A percentile compares a stretch with the other conserved stretches of the same genome.
These are phyloP conservation scores for Debaryomyces udenii DNA, from an alignment of 1,139 yeast genomes.

Conservation along the genomic window DNA sequence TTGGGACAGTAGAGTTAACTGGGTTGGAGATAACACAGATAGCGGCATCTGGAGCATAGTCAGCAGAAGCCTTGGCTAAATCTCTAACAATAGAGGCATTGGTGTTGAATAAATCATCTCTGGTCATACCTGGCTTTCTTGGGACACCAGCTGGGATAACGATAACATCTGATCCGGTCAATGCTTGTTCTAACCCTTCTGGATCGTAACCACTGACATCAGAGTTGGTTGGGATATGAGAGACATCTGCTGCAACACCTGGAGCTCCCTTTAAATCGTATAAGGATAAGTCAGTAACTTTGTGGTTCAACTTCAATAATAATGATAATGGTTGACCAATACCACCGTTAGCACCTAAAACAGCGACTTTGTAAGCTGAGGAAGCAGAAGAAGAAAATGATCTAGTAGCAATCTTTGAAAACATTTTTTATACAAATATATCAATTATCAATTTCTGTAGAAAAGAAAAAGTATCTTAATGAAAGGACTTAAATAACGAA, in stretches of 20 bases:
- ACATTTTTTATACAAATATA: constrained; percentile 29
- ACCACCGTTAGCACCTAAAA: constrained; percentile 83
- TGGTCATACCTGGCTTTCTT: constrained; percentile 97
- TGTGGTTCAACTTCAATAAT: constrained; percentile 68
- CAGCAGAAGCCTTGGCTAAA: constrained; percentile 79
- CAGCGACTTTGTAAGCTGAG: constrained; percentile 72
- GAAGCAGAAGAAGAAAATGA: constrained; percentile 65
- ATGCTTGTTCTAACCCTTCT: constrained; percentile 59
- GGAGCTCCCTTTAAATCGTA: constrained; percentile 90
- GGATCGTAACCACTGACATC: constrained; percentile 72
- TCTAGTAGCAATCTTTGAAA: constrained; percentile 59
- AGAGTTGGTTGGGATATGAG: constrained; percentile 86
- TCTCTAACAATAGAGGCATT: constrained; percentile 89
- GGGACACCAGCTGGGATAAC: constrained; percentile 97
- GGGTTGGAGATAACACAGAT: constrained; percentile 89
- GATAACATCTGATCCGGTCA: constrained; percentile 73
- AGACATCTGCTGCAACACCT: constrained; percentile 91
- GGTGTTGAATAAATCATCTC: constrained; percentile 92
- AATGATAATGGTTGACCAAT: constrained; percentile 95
- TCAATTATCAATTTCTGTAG: constrained; percentile 3
- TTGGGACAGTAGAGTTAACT: constrained; percentile 93
- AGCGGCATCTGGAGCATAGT: constrained; percentile 72
- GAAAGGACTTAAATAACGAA: constrained; percentile 4
- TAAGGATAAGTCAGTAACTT: constrained; percentile 66
- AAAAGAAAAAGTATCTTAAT: background rate